A percentile compares a stretch with the other conserved stretches of the same genome.
These are phyloP conservation scores for Auriscalpium vulgare DNA, from an alignment of 768 basidiomycete species.

Conservation along the genomic window DNA sequence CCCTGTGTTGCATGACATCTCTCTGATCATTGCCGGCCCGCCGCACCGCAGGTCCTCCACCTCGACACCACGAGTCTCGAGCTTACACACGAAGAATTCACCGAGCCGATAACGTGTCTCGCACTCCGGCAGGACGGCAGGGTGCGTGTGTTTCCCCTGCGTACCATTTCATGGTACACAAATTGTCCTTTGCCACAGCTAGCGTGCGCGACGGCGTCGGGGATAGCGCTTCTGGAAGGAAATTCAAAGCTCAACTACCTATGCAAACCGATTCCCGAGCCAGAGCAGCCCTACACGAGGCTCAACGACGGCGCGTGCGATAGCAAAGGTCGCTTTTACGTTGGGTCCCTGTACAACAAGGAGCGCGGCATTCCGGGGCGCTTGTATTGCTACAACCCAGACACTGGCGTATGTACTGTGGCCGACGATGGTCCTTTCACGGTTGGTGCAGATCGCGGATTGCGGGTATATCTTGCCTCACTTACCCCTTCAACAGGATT, in stretches of 20 bases:
- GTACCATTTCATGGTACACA: slow-evolving; percentile 3
- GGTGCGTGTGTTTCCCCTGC: slow-evolving; percentile 24
- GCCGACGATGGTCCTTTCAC: slow-evolving; percentile 62
- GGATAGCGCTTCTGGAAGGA: slow-evolving; percentile 44
- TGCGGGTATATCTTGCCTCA: slow-evolving; percentile 3
- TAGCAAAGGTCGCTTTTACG: slow-evolving; percentile 53
- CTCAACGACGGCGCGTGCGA: slow-evolving; percentile 73
- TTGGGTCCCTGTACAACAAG: slow-evolving; percentile 51
- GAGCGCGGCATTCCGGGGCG: slow-evolving; percentile 44
- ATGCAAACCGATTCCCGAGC: slow-evolving; percentile 39
- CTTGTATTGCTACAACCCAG: slow-evolving; percentile 53
- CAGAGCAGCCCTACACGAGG: slow-evolving; percentile 37
- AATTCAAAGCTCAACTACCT: slow-evolving; percentile 38
- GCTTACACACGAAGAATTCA: slow-evolving; percentile 39
- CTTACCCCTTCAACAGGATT: slow-evolving; percentile 33
- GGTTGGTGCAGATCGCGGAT: slow-evolving; percentile 32
- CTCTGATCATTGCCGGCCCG: not conserved
- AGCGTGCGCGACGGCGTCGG: slow-evolving; percentile 49
- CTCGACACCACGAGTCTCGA: slow-evolving; percentile 34
- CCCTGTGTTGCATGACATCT: not conserved
- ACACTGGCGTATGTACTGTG: slow-evolving; percentile 35
- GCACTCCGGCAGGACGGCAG: slow-evolving; percentile 40
- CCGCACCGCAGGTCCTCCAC: slow-evolving; percentile 39
- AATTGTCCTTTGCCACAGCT: slow-evolving; percentile 28
- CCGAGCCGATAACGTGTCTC: slow-evolving; percentile 51